A percentile compares a stretch with the other conserved stretches of the same genome.
Conservation (phyloP, 495 filamentous ascomycete genomes). For the Aspergillus saccharolyticus region DNA sequence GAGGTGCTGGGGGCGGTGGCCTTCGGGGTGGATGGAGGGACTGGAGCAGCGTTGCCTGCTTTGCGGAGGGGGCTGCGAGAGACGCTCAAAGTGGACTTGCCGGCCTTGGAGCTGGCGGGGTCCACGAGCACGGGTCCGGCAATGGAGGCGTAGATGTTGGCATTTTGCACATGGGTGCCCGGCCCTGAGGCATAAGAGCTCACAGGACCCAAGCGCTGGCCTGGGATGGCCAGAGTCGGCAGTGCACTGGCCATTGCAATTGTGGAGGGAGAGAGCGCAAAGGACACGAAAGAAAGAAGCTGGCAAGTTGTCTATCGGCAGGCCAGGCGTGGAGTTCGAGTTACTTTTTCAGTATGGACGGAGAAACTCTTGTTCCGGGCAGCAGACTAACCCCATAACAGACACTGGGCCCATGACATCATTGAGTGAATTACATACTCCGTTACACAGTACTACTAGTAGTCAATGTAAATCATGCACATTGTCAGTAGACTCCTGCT, state of each 20-base stretch:
- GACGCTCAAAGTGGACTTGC: slow-evolving; percentile 49
- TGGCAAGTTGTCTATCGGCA: neutral
- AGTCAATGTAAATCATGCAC: too few relatives aligned
- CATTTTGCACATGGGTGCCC: slow-evolving; percentile 73
- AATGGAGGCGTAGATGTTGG: slow-evolving; percentile 70
- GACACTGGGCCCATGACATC: neutral
- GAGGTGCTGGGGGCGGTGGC: slow-evolving; percentile 6
- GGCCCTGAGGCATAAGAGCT: slow-evolving; percentile 63
- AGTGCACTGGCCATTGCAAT: slow-evolving; percentile 28
- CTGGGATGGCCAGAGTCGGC: slow-evolving; percentile 51
- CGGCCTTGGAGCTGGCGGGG: slow-evolving; percentile 42
- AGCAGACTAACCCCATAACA: neutral
- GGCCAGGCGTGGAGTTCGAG: neutral
- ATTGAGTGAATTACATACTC: too few relatives aligned
- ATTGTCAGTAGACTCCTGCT: slow-evolving; percentile 16
- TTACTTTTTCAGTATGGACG: slow-evolving; percentile 10
- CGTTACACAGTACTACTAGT: too few relatives aligned
- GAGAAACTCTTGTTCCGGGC: neutral
- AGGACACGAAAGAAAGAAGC: neutral
- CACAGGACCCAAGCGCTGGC: slow-evolving; percentile 68
- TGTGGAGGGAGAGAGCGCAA: neutral
- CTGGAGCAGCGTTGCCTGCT: slow-evolving; percentile 25
- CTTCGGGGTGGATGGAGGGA: slow-evolving; percentile 14
- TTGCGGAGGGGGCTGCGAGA: slow-evolving; percentile 35
- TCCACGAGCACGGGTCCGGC: slow-evolving; percentile 53